phyloP scores from a whole-genome alignment of 2,329 filamentous ascomycete genomes.

The Metarhizium rileyi region DNA sequence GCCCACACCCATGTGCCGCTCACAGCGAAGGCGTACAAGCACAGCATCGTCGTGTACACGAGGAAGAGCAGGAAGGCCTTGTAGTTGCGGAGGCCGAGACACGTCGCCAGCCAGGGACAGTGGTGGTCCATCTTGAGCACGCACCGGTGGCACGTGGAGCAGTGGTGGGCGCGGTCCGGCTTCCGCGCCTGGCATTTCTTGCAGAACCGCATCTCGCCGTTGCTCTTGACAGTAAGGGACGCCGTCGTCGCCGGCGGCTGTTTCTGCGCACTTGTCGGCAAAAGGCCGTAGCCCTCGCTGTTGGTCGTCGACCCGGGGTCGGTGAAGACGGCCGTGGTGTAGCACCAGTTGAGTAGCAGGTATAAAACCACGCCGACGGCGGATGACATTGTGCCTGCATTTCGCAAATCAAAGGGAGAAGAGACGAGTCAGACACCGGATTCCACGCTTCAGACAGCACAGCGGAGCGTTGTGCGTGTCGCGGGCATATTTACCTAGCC shows the following conservation, averaged over 20 bases:
- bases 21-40: constrained; percentile 69
- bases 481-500: constrained; percentile 39
- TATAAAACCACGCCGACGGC: constrained; percentile 63
- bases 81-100: constrained; percentile 88
- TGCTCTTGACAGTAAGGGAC: constrained; percentile 85
- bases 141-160: constrained; percentile 86
- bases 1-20: constrained; percentile 74
- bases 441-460: not conserved
- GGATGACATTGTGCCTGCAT: constrained; percentile 47
- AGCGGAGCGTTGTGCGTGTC: not conserved
- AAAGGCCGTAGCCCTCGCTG: constrained; percentile 62
- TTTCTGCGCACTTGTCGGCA: constrained; percentile 57
- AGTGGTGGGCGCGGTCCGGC: constrained; percentile 93
- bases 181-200: constrained; percentile 96
- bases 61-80: constrained; percentile 92
- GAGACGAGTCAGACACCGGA: not conserved
- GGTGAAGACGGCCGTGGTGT: constrained; percentile 89
- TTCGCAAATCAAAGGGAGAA: too few relatives aligned
- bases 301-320: constrained; percentile 66
- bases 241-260: constrained; percentile 50
- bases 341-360: constrained; percentile 72
- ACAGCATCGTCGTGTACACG: constrained; percentile 80
- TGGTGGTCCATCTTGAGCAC: constrained; percentile 99
- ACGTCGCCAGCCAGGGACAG: constrained; percentile 95
- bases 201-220: constrained; percentile 80